Evolutionary conservation across 75 land plant genomes (phyloP), one percentile per base, ranked within the genome.

Genomic region (Picea sitchensis): DNA sequence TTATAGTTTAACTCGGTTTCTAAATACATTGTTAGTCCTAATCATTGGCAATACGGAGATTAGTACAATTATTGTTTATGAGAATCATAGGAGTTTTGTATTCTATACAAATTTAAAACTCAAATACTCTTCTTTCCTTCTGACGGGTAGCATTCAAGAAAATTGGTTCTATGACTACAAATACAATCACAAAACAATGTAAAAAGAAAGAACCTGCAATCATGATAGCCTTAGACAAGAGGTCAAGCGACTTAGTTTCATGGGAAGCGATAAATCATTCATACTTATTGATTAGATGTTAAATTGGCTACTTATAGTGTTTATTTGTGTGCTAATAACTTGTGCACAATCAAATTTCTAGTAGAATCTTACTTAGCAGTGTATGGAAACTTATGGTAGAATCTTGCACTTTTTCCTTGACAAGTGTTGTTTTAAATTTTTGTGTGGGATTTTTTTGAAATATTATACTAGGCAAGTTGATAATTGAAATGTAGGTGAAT

Each of bases 181-280:
- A 82, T 32, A 82, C 87, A n/a, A 89, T 89, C 14, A 72, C 82
- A 73, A 87, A 87, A 73, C 86, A 89, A 31, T 81, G 91, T 17
- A 84, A 82, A 75, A 89, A 89, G 83, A 84, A 87, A 65, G 82
- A 89, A 61, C 86, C 84, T 1, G 87, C 84, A 26, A 85, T 90
- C 36, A 83, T 87, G 85, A 87, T 87, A 72, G 87, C 87, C 58
- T 80, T 90, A 51, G 86, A 86, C 47, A 79, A 81, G 60, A 81
- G 88, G 67, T 75, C 78, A 15, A 81, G 61, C 74, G 90, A 34
- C 38, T 36, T 36, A 3, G 38, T 3, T 36, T 3, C 38, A 36
- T 36, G 38, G 38, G 38, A 36, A 36, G 38, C 3, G 38, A 36
- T 36, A 36, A 36, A 1, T 2, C 38, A 36, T 36, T 36, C 2